These are phyloP conservation scores for Phytophthora fragariaefolia DNA, from an alignment of 352 stramenopile species.

Conservation along the genomic window DNA sequence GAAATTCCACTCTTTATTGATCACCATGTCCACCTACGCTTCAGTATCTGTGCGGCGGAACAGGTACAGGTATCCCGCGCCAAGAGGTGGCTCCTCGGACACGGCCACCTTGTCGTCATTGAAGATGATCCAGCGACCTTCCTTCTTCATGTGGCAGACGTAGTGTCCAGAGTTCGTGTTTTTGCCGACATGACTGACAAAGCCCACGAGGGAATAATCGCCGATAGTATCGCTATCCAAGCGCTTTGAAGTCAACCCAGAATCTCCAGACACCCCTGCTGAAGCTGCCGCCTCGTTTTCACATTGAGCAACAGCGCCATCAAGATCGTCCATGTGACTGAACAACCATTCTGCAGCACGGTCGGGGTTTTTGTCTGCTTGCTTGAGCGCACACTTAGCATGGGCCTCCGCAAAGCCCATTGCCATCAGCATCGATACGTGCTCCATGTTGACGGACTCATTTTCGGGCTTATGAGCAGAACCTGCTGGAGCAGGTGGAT, in stretches of 20 bases:
- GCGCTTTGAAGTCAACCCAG: slow-evolving; percentile 38
- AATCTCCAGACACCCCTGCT: slow-evolving; percentile 27
- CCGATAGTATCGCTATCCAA: slow-evolving; percentile 59
- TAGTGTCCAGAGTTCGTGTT: slow-evolving; percentile 99
- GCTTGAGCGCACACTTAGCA: slow-evolving; percentile 92
- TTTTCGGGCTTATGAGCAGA: slow-evolving; percentile 13
- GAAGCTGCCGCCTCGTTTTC: slow-evolving; percentile 43
- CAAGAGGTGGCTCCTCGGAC: slow-evolving; percentile 93
- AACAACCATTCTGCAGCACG: slow-evolving; percentile 98
- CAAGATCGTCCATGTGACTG: slow-evolving; percentile 96
- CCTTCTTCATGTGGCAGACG: slow-evolving; percentile 98
- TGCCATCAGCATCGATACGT: slow-evolving; percentile 66
- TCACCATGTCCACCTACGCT: slow-evolving; percentile 22
- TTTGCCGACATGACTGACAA: slow-evolving; percentile 99
- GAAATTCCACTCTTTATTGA: neutral
- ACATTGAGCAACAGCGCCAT: slow-evolving; percentile 90
- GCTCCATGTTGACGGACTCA: slow-evolving; percentile 82
- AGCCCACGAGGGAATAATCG: slow-evolving; percentile 96
- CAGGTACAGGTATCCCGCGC: slow-evolving; percentile 97
- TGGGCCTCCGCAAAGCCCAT: slow-evolving; percentile 93
- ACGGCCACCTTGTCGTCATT: slow-evolving; percentile 99
- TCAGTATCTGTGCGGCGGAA: slow-evolving; percentile 75
- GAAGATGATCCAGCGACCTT: slow-evolving; percentile 98
- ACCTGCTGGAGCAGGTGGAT: slow-evolving; percentile 63
- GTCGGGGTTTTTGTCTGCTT: slow-evolving; percentile 93